phyloP scores from a whole-genome alignment of 228 moss, liverwort and hornwort genomes.

The Sphagnum fallax region DNA sequence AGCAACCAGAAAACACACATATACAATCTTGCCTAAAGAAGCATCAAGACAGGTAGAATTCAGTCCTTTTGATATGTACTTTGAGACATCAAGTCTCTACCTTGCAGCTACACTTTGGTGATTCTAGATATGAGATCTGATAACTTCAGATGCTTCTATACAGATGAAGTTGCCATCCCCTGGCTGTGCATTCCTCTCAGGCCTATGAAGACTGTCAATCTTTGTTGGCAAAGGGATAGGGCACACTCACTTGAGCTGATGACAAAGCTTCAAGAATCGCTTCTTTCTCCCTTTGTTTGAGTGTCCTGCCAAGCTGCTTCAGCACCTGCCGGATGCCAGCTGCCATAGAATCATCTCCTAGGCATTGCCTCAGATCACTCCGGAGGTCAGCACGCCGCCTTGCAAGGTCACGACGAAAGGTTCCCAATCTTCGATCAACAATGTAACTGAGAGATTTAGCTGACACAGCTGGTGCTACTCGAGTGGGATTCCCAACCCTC shows the following conservation, averaged over 20 bases:
- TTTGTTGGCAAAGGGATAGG: background rate
- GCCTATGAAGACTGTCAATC: too few relatives aligned
- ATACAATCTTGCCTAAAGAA: too few relatives aligned
- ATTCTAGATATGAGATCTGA: too few relatives aligned
- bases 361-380: conserved; percentile 80
- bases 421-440: conserved; percentile 64
- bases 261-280: conserved; percentile 64
- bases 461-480: conserved; percentile 82
- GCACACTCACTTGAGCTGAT: conserved; percentile 46
- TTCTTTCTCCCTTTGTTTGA: conserved; percentile 84
- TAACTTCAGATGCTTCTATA: too few relatives aligned
- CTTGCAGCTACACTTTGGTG: too few relatives aligned
- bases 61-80: too few relatives aligned
- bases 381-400: conserved; percentile 89
- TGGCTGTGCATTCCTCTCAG: too few relatives aligned
- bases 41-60: too few relatives aligned
- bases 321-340: conserved; percentile 90
- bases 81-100: too few relatives aligned
- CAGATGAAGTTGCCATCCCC: too few relatives aligned
- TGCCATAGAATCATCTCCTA: conserved; percentile 80
- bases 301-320: conserved; percentile 77
- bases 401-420: conserved; percentile 69
- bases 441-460: conserved; percentile 70
- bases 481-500: conserved; percentile 86
- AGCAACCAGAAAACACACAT: too few relatives aligned